Conservation (phyloP, 1,284 basidiomycete species). For the Erythrobasidium hasegawianum region DNA sequence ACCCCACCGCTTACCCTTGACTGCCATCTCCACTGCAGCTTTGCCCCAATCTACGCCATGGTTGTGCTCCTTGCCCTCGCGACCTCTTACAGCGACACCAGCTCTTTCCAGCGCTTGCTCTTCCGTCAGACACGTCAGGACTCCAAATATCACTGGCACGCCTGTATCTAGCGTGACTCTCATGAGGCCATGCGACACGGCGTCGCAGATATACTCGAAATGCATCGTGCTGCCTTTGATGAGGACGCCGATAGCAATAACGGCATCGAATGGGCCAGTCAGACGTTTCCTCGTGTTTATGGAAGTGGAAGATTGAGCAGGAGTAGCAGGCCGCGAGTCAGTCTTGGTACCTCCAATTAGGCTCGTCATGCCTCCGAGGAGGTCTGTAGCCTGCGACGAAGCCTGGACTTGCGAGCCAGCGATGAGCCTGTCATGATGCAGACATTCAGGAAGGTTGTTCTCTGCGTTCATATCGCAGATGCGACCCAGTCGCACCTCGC, state of each 20-base stretch:
- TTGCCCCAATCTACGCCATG: slow-evolving; percentile 95
- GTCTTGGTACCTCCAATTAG: slow-evolving; percentile 31
- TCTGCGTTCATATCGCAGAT: slow-evolving; percentile 40
- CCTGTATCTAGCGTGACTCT: slow-evolving; percentile 85
- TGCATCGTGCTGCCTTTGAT: slow-evolving; percentile 98
- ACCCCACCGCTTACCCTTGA: slow-evolving; percentile 67
- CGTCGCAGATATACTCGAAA: slow-evolving; percentile 96
- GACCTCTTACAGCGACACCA: slow-evolving; percentile 60
- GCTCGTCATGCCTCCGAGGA: slow-evolving; percentile 65
- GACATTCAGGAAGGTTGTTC: neutral
- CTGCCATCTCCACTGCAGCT: slow-evolving; percentile 89
- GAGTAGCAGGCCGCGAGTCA: slow-evolving; percentile 50
- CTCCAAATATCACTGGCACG: slow-evolving; percentile 94
- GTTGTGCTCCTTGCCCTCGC: slow-evolving; percentile 70
- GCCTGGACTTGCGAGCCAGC: slow-evolving; percentile 77
- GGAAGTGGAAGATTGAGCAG: slow-evolving; percentile 50
- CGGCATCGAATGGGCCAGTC: slow-evolving; percentile 77
- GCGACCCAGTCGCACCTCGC: slow-evolving; percentile 3
- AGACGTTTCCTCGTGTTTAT: slow-evolving; percentile 50
- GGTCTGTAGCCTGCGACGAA: slow-evolving; percentile 66
- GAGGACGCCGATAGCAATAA: slow-evolving; percentile 93
- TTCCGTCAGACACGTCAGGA: slow-evolving; percentile 86
- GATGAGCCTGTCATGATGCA: slow-evolving; percentile 61
- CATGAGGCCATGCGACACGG: slow-evolving; percentile 90
- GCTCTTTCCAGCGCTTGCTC: slow-evolving; percentile 91